Percentiles rank a stretch among this genome's conserved stretches.
phyloP scores from a whole-genome alignment of 1,284 basidiomycete genomes.

The Trametes hirsuta region DNA sequence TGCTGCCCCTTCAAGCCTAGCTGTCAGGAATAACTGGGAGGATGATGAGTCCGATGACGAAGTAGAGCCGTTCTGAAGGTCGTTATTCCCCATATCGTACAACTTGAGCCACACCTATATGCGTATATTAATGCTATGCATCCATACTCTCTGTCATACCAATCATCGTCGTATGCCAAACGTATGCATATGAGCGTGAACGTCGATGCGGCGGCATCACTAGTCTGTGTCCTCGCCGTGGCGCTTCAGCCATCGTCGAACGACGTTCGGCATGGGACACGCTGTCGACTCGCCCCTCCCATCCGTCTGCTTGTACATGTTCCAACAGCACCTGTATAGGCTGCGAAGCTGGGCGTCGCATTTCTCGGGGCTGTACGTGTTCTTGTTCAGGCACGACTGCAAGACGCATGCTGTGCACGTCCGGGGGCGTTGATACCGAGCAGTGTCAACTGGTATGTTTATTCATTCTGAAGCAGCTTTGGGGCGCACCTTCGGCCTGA shows the following conservation, averaged over 20 bases:
- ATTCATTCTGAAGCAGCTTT: no score
- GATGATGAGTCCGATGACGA: constrained; percentile 3
- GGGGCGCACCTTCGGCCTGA: constrained; percentile 14
- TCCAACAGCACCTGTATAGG: constrained; percentile 62
- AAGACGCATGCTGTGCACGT: constrained; percentile 56
- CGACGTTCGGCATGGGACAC: constrained; percentile 58
- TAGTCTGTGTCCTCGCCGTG: constrained; percentile 36
- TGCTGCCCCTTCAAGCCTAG: neutral
- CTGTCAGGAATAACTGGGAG: constrained; percentile 3
- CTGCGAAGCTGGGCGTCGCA: constrained; percentile 55
- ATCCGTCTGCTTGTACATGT: constrained; percentile 52
- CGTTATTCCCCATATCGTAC: neutral
- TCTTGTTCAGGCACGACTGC: constrained; percentile 62
- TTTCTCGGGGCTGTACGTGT: constrained; percentile 66
- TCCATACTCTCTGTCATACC: neutral
- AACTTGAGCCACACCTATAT: neutral
- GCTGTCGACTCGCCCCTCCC: constrained; percentile 56
- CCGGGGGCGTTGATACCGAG: no score
- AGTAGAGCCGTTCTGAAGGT: neutral
- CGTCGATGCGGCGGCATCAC: no score
- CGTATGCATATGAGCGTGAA: neutral
- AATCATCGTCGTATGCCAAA: neutral
- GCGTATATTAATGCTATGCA: neutral
- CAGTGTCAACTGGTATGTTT: no score
- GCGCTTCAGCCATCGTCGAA: constrained; percentile 62